Percentiles rank a stretch among this genome's conserved stretches.
Conservation (phyloP, 306 rosid genomes). For the Vigna reflexopilosa region DNA sequence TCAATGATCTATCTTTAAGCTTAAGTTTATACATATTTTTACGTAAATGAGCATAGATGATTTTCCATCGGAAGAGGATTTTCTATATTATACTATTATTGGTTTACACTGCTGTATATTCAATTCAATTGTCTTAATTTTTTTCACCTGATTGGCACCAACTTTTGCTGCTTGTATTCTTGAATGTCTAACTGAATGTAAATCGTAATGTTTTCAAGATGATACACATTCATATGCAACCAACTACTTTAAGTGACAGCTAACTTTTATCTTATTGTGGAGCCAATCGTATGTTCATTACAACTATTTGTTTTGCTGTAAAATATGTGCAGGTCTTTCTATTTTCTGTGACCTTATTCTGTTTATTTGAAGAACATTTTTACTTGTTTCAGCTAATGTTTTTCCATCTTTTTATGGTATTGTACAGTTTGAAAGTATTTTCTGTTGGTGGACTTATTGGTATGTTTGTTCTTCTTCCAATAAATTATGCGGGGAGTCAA, state of each 20-base stretch:
- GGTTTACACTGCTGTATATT: background rate
- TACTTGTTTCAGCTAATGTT: slow-evolving; percentile 38
- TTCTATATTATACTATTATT: background rate
- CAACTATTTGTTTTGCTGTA: slow-evolving; percentile 8
- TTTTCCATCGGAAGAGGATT: background rate
- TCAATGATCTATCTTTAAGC: slow-evolving; percentile 6
- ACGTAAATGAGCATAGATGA: background rate
- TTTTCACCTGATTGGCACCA: slow-evolving; percentile 24
- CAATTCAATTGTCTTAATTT: slow-evolving; percentile 13
- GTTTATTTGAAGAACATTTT: slow-evolving; percentile 27
- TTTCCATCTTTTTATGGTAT: slow-evolving; percentile 5
- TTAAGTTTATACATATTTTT: background rate
- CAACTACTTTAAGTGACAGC: background rate
- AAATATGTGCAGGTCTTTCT: slow-evolving; percentile 19
- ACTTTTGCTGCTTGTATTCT: slow-evolving; percentile 21
- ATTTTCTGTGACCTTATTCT: slow-evolving; percentile 13
- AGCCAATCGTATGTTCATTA: slow-evolving; percentile 34
- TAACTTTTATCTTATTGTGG: slow-evolving; percentile 13
- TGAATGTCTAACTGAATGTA: slow-evolving; percentile 9
- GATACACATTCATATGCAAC: slow-evolving; percentile 19
- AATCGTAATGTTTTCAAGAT: background rate
- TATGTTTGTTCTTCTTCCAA: slow-evolving; percentile 68
- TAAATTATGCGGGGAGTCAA: slow-evolving; percentile 77
- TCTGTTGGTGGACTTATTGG: slow-evolving; percentile 72
- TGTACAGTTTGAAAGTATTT: slow-evolving; percentile 71